Evolutionary conservation across 176 grass and related monocot genomes (phyloP).

Genomic region (Triticum urartu): DNA sequence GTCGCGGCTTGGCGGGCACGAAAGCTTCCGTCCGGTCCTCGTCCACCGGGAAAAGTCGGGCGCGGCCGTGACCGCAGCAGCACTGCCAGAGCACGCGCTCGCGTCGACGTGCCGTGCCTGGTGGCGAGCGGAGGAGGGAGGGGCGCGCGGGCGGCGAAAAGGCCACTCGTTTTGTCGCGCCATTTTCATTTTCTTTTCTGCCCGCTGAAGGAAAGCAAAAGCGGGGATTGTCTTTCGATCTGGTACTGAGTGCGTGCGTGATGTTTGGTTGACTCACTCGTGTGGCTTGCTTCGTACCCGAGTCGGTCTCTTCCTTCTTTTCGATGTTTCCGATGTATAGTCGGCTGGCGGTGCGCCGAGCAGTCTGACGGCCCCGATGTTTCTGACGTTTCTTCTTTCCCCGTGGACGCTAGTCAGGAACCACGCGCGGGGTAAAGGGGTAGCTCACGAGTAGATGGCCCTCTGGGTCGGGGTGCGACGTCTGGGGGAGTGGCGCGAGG

Average conservation of each 20-base stretch:
- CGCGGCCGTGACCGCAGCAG: background rate
- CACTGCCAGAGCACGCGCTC: no score
- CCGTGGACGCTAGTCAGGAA: no score
- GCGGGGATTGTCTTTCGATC: background rate
- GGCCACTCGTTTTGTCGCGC: background rate
- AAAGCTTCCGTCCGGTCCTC: background rate
- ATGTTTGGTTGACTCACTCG: background rate
- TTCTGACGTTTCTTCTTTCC: no score
- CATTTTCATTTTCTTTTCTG: no score
- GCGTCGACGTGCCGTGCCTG: no score
- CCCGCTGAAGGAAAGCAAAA: no score
- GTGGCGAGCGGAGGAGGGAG: background rate
- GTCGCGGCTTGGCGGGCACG: conserved; percentile 14
- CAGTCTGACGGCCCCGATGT: no score
- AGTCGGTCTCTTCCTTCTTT: background rate
- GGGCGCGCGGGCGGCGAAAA: background rate
- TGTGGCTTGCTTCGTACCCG: background rate
- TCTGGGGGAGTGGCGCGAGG: no score
- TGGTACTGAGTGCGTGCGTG: background rate
- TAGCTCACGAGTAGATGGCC: no score
- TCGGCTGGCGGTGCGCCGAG: background rate
- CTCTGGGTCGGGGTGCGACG: no score
- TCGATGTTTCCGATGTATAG: background rate
- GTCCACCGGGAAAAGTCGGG: background rate
- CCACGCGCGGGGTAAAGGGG: no score